Conservation (phyloP, 495 filamentous ascomycete genomes). For the Clavariopsis aquatica region DNA sequence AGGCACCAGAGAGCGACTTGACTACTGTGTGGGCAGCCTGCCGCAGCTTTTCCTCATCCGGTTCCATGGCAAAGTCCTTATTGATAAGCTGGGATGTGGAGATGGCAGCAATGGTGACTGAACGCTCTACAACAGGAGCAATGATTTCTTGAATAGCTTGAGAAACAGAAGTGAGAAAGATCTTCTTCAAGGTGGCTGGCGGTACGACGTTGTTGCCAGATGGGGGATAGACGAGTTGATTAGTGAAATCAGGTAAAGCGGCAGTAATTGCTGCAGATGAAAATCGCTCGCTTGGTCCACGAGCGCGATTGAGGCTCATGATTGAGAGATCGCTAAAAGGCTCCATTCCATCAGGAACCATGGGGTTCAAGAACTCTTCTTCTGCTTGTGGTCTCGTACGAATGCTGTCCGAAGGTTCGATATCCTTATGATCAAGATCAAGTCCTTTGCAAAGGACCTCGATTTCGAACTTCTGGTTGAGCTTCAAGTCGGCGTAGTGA, state of each 20-base stretch:
- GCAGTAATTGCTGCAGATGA: slow-evolving; percentile 72
- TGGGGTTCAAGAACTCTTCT: slow-evolving; percentile 56
- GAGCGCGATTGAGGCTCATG: slow-evolving; percentile 64
- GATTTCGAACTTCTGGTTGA: slow-evolving; percentile 97
- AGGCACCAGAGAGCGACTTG: slow-evolving; percentile 83
- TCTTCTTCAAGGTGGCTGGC: slow-evolving; percentile 65
- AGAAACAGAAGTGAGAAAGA: slow-evolving; percentile 79
- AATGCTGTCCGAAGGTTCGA: slow-evolving; percentile 81
- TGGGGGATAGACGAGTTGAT: slow-evolving; percentile 70
- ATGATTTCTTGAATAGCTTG: slow-evolving; percentile 93
- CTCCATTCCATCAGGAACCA: slow-evolving; percentile 69
- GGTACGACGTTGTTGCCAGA: slow-evolving; percentile 62
- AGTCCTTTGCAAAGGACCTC: slow-evolving; percentile 93
- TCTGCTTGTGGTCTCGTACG: slow-evolving; percentile 63
- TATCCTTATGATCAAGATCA: slow-evolving; percentile 79
- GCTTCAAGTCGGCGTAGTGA: slow-evolving; percentile 84
- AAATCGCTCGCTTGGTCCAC: slow-evolving; percentile 68
- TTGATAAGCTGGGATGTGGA: slow-evolving; percentile 89
- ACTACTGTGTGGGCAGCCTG: slow-evolving; percentile 88
- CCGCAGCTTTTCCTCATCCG: slow-evolving; percentile 80
- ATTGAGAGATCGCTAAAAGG: slow-evolving; percentile 73
- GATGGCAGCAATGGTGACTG: slow-evolving; percentile 95
- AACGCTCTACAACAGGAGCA: slow-evolving; percentile 92
- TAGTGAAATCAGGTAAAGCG: slow-evolving; percentile 75
- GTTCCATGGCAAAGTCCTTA: slow-evolving; percentile 94